Evolutionary conservation across 192 early-diverging fungal species (phyloP).

Genomic region (Gaertneriomyces semiglobifer): DNA sequence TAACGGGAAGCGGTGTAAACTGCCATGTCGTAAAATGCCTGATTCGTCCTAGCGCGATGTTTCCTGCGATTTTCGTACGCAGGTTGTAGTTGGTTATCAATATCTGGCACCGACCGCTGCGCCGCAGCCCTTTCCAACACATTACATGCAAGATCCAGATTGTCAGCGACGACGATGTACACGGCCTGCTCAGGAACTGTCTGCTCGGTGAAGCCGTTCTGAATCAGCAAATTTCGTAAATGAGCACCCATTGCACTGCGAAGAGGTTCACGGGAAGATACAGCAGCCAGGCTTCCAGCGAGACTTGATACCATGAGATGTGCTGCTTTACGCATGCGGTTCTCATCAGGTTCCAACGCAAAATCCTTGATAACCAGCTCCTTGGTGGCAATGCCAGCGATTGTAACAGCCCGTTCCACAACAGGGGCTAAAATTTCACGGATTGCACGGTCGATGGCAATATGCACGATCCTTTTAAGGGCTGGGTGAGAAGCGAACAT

Average conservation of each 20-base stretch:
- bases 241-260: conserved; percentile 76
- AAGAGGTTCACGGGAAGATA: conserved; percentile 90
- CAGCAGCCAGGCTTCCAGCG: conserved; percentile 77
- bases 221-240: conserved; percentile 64
- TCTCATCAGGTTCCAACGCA: conserved; percentile 90
- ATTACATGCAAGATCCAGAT: conserved; percentile 89
- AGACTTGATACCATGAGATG: conserved; percentile 94
- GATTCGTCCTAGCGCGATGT: conserved; percentile 82
- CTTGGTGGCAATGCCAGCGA: conserved; percentile 86
- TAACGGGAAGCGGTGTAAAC: conserved; percentile 76
- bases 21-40: conserved; percentile 87
- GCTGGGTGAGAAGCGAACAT: conserved; percentile 80
- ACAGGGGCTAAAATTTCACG: conserved; percentile 86
- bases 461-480: conserved; percentile 83
- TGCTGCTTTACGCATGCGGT: conserved; percentile 88
- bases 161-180: conserved; percentile 81
- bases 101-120: conserved; percentile 92
- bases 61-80: conserved; percentile 75
- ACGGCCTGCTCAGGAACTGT: conserved; percentile 80
- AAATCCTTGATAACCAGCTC: conserved; percentile 96
- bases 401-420: conserved; percentile 88
- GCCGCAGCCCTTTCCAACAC: conserved; percentile 94
- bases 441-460: conserved; percentile 86
- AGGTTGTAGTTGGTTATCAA: conserved; percentile 75
- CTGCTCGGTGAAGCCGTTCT: conserved; percentile 77